Evolutionary conservation across 345 rosid genomes (phyloP), one percentile per base, ranked within the genome.

Genomic region (Heritiera littoralis): DNA sequence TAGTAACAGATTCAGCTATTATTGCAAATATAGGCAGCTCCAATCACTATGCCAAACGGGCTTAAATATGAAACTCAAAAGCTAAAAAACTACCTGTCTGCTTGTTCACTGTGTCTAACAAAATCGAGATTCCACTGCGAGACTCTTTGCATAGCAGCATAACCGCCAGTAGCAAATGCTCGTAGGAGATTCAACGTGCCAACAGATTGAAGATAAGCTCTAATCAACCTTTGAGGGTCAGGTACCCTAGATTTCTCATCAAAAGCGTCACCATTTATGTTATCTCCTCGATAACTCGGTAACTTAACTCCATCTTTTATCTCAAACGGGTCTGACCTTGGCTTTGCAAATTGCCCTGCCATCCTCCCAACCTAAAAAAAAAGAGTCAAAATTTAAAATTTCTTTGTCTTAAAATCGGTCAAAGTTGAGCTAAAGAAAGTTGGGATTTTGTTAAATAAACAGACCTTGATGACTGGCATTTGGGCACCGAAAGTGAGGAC

Each of bases 321-420:
- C 87, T 89, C 90, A 41, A 88, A 88, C 0, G 87, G 65, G 6
- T 88, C 90, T 12, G 92, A 89, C 85, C 90, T 86, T 0, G 92
- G 92, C 83, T 89, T 89, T 8, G 90, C 92, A 77, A 89, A 89
- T 81, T 89, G 92, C 48, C 92, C 92, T 2, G 92, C 92, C 92
- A 89, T 88, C 85, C 90, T 85, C 55, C 92, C 92, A 7, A 88
- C 89, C 88, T 86, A 65, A 35, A 61, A 20, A 48, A 15, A 15
- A 64, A 38, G 41, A 1, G 73, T 1, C 3, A 41, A 41, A 41
- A 41, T 35, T 35, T 35, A 35, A 35, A 35, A 1, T 35, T 35
- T 41, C 9, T 28, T 23, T 45, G 32, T 5, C 55, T 46, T 28
- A 3, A 70, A 41, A 70, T 28, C 59, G 43, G 20, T 7, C 74